phyloP scores from a whole-genome alignment of 2,329 filamentous ascomycete genomes.

The Arthrinium puccinioides region DNA sequence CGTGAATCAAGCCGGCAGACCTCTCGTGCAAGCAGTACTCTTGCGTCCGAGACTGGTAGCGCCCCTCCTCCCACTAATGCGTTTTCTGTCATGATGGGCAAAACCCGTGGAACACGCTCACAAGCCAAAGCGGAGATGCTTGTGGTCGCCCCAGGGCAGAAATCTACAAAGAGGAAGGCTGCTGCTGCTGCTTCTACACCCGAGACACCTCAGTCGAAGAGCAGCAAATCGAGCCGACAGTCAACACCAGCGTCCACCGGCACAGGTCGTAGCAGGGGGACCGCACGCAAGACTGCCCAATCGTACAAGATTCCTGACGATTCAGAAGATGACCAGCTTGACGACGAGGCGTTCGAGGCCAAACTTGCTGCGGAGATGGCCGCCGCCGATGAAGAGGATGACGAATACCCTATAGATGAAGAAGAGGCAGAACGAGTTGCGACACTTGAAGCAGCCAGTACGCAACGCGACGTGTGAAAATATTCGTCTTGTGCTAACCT shows the following conservation, averaged over 20 bases:
- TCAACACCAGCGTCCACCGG: conserved; percentile 60
- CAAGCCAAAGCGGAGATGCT: conserved; percentile 13
- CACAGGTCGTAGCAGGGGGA: conserved; percentile 33
- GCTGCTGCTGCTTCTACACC: conserved; percentile 20
- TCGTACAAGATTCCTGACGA: conserved; percentile 49
- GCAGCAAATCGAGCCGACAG: conserved; percentile 63
- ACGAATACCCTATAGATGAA: conserved; percentile 29
- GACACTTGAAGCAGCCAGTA: conserved; percentile 71
- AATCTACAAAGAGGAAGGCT: conserved; percentile 27
- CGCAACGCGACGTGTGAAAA: conserved; percentile 19
- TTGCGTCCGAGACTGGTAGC: conserved; percentile 12
- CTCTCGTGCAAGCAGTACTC: conserved; percentile 30
- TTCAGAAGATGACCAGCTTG: conserved; percentile 57
- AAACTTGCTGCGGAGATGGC: conserved; percentile 60
- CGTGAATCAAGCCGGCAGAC: conserved; percentile 25
- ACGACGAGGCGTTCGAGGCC: conserved; percentile 77
- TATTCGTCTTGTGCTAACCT: not conserved
- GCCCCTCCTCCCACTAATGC: conserved; percentile 35
- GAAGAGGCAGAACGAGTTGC: conserved; percentile 60
- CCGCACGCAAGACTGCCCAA: conserved; percentile 40
- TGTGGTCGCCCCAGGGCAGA: conserved; percentile 12
- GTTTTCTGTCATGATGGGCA: conserved; percentile 48
- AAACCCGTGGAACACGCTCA: conserved; percentile 17
- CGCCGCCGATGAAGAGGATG: conserved; percentile 29
- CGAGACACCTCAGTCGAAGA: conserved; percentile 50